These are phyloP conservation scores for Micractinium conductrix DNA, from an alignment of 139 green algal genomes.

Conservation along the genomic window DNA sequence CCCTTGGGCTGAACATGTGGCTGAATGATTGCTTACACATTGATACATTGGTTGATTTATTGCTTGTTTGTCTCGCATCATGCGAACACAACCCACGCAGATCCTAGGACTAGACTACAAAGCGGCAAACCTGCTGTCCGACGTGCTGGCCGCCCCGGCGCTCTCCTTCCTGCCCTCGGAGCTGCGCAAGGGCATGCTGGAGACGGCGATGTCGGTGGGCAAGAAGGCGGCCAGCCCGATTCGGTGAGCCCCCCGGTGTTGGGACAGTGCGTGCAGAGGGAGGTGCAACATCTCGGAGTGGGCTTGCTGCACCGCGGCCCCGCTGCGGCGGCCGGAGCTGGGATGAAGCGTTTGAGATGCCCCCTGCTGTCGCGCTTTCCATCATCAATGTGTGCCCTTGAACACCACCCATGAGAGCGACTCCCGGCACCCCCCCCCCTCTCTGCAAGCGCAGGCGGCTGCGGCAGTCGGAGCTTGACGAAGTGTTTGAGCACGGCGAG, in stretches of 20 bases:
- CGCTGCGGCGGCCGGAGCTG: no score
- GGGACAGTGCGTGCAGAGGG: no score
- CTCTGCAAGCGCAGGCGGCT: constrained; percentile 23
- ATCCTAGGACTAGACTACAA: constrained; percentile 84
- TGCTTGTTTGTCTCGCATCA: background rate
- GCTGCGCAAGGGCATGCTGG: constrained; percentile 38
- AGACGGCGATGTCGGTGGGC: constrained; percentile 54
- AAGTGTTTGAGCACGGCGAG: constrained; percentile 69
- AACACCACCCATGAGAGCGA: no score
- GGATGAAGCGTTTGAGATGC: no score
- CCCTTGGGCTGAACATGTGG: no score
- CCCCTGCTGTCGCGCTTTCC: no score
- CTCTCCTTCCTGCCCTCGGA: constrained; percentile 11
- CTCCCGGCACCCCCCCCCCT: no score
- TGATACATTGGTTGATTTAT: no score
- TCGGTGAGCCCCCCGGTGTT: background rate
- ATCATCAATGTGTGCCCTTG: no score
- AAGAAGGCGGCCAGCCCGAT: constrained; percentile 35
- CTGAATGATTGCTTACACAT: no score
- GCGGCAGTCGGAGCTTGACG: constrained; percentile 46
- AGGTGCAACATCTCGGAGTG: no score
- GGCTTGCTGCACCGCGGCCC: no score
- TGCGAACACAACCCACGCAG: background rate
- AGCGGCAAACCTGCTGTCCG: constrained; percentile 64
- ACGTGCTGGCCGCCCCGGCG: constrained; percentile 32